phyloP scores from a whole-genome alignment of 805 yeast species.

The Candida endomychidarum region DNA sequence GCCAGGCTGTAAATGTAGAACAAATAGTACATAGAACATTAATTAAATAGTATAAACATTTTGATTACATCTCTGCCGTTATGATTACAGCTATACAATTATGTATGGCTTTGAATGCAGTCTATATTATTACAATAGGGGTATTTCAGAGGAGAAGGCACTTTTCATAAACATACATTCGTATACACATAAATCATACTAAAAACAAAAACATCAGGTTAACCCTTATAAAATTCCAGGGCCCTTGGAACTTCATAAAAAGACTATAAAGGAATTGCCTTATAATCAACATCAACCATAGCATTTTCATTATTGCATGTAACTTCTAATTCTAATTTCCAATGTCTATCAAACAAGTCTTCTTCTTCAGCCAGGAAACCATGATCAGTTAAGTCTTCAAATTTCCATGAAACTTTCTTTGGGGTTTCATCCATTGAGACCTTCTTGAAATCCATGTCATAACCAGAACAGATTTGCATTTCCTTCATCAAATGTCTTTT shows the following conservation, averaged over 20 bases:
- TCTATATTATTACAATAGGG: too few species aligned
- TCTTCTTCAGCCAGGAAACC: slow-evolving; percentile 51
- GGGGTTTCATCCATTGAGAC: slow-evolving; percentile 48
- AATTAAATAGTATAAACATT: background rate
- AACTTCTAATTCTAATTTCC: slow-evolving; percentile 63
- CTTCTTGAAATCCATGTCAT: slow-evolving; percentile 50
- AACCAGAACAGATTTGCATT: slow-evolving; percentile 61
- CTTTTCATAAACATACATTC: slow-evolving; percentile 6
- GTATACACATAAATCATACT: slow-evolving; percentile 5
- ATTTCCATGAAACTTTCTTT: slow-evolving; percentile 61
- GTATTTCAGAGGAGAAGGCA: too few species aligned
- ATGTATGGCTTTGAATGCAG: too few species aligned
- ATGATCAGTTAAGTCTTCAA: slow-evolving; percentile 56
- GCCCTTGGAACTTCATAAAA: slow-evolving; percentile 3
- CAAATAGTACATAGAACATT: background rate
- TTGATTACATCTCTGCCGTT: too few species aligned
- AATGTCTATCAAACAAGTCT: slow-evolving; percentile 50
- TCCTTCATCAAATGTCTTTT: slow-evolving; percentile 69
- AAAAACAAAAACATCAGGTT: background rate
- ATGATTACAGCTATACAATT: too few species aligned
- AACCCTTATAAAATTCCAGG: slow-evolving; percentile 1
- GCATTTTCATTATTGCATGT: slow-evolving; percentile 68
- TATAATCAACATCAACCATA: slow-evolving; percentile 63
- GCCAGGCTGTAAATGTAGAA: slow-evolving; percentile 19
- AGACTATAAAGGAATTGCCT: slow-evolving; percentile 44